A percentile compares a stretch with the other conserved stretches of the same genome.
Conservation (phyloP, 2,329 filamentous ascomycete species). For the Beauveria australis region DNA sequence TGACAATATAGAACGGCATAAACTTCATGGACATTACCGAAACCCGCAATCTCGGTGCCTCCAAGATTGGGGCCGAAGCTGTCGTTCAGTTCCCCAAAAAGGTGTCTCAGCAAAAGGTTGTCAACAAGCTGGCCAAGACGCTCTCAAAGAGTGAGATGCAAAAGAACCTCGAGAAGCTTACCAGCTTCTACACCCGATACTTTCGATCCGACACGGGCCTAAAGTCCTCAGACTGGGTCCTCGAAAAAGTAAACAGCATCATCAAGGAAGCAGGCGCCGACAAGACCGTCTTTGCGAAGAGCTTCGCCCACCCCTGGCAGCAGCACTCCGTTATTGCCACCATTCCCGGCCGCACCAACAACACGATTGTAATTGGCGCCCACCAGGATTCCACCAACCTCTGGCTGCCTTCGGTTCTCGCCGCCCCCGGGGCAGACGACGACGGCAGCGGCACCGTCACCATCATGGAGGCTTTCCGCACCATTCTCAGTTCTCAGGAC, state of each 20-base stretch:
- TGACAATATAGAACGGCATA: conserved; percentile 50
- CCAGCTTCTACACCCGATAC: conserved; percentile 73
- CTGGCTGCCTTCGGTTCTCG: conserved; percentile 73
- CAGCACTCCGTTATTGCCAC: conserved; percentile 88
- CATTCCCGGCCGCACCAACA: conserved; percentile 76
- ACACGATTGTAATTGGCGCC: conserved; percentile 81
- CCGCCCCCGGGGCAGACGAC: conserved; percentile 89
- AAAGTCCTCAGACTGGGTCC: conserved; percentile 82
- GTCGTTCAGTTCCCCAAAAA: conserved; percentile 57
- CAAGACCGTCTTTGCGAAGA: conserved; percentile 58
- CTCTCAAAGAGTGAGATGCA: conserved; percentile 71
- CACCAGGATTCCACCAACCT: conserved; percentile 96
- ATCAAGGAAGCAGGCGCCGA: conserved; percentile 64
- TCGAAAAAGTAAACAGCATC: conserved; percentile 63
- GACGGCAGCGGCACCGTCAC: conserved; percentile 91
- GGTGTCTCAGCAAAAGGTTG: conserved; percentile 54
- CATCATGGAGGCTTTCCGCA: conserved; percentile 82
- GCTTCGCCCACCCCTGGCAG: conserved; percentile 77
- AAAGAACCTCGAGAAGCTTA: conserved; percentile 68
- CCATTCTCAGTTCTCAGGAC: conserved; percentile 64
- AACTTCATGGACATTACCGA: conserved; percentile 95
- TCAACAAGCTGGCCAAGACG: conserved; percentile 57
- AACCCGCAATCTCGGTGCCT: conserved; percentile 49
- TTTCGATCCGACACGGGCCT: conserved; percentile 71
- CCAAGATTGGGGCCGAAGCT: conserved; percentile 23